Evolutionary conservation across 495 filamentous ascomycete species (phyloP), one percentile per base, ranked within the genome.

Genomic region (Cercophora samala): DNA sequence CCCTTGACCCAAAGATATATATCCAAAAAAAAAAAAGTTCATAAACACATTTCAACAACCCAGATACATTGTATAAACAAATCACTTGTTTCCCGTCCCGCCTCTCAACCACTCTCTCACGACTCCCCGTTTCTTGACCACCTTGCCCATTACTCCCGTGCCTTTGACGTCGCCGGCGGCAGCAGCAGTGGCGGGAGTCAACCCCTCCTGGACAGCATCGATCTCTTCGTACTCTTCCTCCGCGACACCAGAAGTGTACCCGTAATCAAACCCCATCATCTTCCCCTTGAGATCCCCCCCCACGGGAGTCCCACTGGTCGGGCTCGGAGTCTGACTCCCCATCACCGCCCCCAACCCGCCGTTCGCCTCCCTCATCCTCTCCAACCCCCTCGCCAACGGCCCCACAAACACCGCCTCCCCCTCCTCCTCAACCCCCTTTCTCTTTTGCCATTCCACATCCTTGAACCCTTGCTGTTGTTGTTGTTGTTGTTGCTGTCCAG

Each of bases 221-320:
- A 77, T 76, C 61, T 76, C 69, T 21, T 75, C 74, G 32, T 69
- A 77, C 25, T 75, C 74, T 4, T 74, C 68, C 4, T 70, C 64
- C 4, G 19, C n/a, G n/a, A 9, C n/a, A 11, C 9, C 37, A 46
- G 22, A 8, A 13, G 22, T 1, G 22, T 56, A 19, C 53, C 22
- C 53, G 22, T 56, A 56, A 3, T 56, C n/a, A 56, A 13, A 46
- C 24, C 17, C 17, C 46, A 64, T 56, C 56, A 60, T 42, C 58
- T 54, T 59, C 24, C 58, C 58, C 58, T 60, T 60, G 13, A 25
- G 11, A 18, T 18, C n/a, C 26, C 56, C 56, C 22, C 58, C 58
- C 17, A 24, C 17, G 5, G 26, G 58, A 25, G 24, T 18, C 26
- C 21, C 22, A 29, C 21, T 23, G 6, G 22, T 25, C 0, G 19